Percentiles rank a stretch among this genome's conserved stretches.
phyloP scores from a whole-genome alignment of 306 rosid genomes.

The Benincasa hispida region DNA sequence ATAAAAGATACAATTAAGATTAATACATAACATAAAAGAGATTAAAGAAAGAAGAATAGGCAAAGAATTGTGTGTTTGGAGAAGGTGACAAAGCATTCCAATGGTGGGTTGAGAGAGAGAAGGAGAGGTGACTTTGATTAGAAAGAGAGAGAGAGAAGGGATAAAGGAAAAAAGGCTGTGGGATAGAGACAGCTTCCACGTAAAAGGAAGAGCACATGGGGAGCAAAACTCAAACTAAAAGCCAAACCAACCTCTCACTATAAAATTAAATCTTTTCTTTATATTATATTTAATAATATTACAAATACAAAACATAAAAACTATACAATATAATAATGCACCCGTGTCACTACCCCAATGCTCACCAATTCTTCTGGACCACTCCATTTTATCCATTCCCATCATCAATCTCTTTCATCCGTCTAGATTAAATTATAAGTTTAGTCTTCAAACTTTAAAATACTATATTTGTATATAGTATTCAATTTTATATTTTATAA shows the following conservation, averaged over 20 bases:
- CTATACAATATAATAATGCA: neutral
- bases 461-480: no score
- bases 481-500: no score
- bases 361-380: neutral
- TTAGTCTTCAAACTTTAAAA: no score
- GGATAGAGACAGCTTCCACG: constrained; percentile 5
- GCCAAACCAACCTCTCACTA: no score
- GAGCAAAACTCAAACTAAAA: neutral
- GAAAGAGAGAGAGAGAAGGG: constrained; percentile 2
- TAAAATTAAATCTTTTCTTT: no score
- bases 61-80: neutral
- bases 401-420: no score
- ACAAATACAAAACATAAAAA: no score
- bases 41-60: no score
- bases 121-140: neutral
- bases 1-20: no score
- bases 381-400: neutral
- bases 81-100: neutral
- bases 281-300: no score
- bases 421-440: no score
- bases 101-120: neutral
- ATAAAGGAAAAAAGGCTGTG: neutral
- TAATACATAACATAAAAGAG: no score
- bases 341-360: neutral
- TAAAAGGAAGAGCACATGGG: constrained; percentile 1